Evolutionary conservation across 1,139 yeast genomes (phyloP), one percentile per base, ranked within the genome.

Genomic region (Taphrina betulina): DNA sequence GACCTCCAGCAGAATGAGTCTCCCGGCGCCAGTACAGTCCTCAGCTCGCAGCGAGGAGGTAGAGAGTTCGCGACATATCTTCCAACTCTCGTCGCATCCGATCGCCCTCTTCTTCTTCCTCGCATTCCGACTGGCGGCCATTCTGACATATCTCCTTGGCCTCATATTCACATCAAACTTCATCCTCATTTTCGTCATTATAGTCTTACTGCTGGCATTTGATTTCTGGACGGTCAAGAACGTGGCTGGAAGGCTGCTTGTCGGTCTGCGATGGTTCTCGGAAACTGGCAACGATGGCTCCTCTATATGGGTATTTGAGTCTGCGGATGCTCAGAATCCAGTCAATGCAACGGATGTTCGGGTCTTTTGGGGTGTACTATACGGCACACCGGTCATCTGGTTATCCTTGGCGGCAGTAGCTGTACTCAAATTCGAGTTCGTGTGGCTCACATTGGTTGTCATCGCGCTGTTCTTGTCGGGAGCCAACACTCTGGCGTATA

Each of bases 181-280:
- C 66, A 83, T 87, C 8, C 74, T 87, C 48, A 81, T 87, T 64
- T 92, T 92, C 72, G 89, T 92, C 28, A 68, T 82, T 8, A 81
- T 88, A 43, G 80, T 89, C 3, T 72, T 92, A 22, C 73, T 89
- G 28, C 76, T 87, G 26, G 85, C 95, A 0, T 88, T 88, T 1
- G 98, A 92, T 68, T 92, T 92, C 67, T 92, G 96, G 95, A 85
- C 87, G 66, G 82, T 88, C 41, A 92, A 92, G 67, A 92, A 92
- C 68, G 86, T 92, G 14, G 76, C 95, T 14, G 98, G 98, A 0
- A 75, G 97, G 60, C 76, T 87, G 56, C 71, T 92, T 57, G 97
- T 92, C 4, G 97, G 96, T 0, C 75, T 92, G 61, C 77, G 98
- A 63, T 90, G 96, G 96, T 33, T 57, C 35, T 90, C 85, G 66